Evolutionary conservation across 2,329 filamentous ascomycete genomes (phyloP).

Genomic region (Paecilomyces sp.): DNA sequence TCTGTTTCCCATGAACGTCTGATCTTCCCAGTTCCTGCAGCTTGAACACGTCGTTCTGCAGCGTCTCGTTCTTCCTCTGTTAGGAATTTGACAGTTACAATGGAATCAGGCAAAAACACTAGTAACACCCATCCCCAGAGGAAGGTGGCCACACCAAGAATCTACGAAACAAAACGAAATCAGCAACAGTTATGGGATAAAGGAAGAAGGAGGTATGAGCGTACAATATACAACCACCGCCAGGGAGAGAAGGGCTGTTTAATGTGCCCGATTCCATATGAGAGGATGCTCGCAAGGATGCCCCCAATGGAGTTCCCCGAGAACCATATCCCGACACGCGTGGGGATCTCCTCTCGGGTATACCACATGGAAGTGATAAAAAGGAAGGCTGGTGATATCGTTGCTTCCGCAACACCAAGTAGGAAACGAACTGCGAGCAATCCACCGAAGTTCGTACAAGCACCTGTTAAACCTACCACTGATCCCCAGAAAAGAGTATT

Average conservation of each 20-base stretch:
- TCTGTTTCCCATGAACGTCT: conserved; percentile 39
- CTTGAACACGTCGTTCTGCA: background rate
- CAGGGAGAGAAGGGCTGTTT: background rate
- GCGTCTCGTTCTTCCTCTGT: background rate
- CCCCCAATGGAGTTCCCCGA: background rate
- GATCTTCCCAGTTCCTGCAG: background rate
- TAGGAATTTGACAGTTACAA: background rate
- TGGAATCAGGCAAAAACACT: background rate
- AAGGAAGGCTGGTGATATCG: conserved; percentile 49
- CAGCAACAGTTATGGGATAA: background rate
- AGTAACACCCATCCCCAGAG: background rate
- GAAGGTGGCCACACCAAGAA: background rate
- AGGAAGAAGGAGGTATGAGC: background rate
- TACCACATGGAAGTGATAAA: conserved; percentile 52
- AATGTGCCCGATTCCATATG: background rate
- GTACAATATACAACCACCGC: background rate
- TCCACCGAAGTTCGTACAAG: conserved; percentile 43
- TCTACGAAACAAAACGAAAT: no score
- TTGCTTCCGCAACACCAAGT: conserved; percentile 50
- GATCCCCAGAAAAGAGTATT: conserved; percentile 44
- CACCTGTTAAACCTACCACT: conserved; percentile 41
- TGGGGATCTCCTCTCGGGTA: conserved; percentile 50
- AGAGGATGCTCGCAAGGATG: background rate
- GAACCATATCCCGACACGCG: conserved; percentile 43
- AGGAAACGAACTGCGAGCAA: conserved; percentile 48